Conservation (phyloP, 2,329 filamentous ascomycete genomes). For the Pseudohalonectria lignicola region DNA sequence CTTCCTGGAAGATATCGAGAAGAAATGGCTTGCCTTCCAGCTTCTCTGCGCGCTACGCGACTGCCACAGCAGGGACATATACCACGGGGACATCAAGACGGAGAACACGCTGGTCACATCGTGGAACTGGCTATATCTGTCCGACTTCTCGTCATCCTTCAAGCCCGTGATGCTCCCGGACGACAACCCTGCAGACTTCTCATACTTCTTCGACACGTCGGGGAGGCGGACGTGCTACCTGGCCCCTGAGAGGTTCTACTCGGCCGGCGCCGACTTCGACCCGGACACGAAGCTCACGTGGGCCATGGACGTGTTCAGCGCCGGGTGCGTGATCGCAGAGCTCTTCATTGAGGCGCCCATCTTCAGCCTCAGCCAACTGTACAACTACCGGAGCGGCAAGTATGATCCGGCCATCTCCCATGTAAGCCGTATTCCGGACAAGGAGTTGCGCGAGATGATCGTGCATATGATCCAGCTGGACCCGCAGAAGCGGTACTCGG, state of each 20-base stretch:
- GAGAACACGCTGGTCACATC: conserved; percentile 96
- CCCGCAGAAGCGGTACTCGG: conserved; percentile 82
- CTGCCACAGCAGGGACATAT: conserved; percentile 79
- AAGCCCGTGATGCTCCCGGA: conserved; percentile 91
- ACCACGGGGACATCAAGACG: conserved; percentile 97
- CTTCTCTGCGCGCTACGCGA: conserved; percentile 85
- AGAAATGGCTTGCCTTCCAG: conserved; percentile 97
- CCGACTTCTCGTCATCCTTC: conserved; percentile 94
- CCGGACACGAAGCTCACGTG: conserved; percentile 54
- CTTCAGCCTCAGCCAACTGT: conserved; percentile 95
- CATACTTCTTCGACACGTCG: conserved; percentile 93
- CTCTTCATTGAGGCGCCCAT: conserved; percentile 90
- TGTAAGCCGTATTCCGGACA: conserved; percentile 77
- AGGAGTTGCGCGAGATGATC: conserved; percentile 78
- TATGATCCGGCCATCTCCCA: conserved; percentile 79
- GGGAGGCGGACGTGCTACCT: conserved; percentile 88
- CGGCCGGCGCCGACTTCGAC: conserved; percentile 54
- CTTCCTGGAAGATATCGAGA: conserved; percentile 94
- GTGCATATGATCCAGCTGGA: conserved; percentile 94
- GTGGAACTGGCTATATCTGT: conserved; percentile 98
- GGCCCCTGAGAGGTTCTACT: conserved; percentile 83
- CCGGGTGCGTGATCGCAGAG: conserved; percentile 92
- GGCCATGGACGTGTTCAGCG: conserved; percentile 99
- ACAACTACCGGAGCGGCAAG: conserved; percentile 85
- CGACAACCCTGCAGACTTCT: conserved; percentile 94